phyloP scores from a whole-genome alignment of 1,139 yeast genomes.

The Maudiozyma humilis region DNA sequence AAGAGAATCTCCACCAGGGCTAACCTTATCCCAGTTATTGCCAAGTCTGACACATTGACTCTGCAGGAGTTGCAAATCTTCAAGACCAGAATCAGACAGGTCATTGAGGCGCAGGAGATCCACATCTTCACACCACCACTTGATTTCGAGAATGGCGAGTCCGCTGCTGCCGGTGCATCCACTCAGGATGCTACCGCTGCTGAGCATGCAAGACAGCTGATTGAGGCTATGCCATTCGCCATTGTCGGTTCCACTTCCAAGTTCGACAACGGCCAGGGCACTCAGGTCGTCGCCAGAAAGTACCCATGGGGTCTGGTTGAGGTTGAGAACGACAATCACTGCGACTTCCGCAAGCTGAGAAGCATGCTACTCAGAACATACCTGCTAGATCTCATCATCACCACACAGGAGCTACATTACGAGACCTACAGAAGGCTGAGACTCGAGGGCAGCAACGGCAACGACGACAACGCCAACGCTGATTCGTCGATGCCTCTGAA shows the following conservation, averaged over 20 bases:
- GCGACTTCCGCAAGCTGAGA: conserved; percentile 90
- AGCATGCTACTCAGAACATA: conserved; percentile 83
- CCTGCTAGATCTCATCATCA: conserved; percentile 77
- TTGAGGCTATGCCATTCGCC: conserved; percentile 91
- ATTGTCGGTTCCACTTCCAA: conserved; percentile 87
- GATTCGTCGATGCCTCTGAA: conserved; percentile 22
- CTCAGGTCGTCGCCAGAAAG: conserved; percentile 77
- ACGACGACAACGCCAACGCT: conserved; percentile 24
- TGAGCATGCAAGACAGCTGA: conserved; percentile 73
- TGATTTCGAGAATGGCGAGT: conserved; percentile 16
- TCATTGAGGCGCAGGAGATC: conserved; percentile 86
- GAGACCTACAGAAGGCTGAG: conserved; percentile 80
- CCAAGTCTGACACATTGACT: conserved; percentile 88
- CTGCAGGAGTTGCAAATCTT: conserved; percentile 73
- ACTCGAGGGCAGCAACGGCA: conserved; percentile 43
- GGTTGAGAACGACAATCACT: conserved; percentile 90
- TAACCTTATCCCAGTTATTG: conserved; percentile 88
- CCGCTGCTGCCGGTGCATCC: neutral
- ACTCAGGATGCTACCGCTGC: conserved; percentile 45
- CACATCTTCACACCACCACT: conserved; percentile 80
- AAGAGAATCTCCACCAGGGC: conserved; percentile 80
- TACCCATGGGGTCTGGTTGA: conserved; percentile 98
- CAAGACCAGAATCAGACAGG: conserved; percentile 81
- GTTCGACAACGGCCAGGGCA: conserved; percentile 68
- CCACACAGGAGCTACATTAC: conserved; percentile 89